Conservation (phyloP, 2,329 filamentous ascomycete genomes). For the Aspergillus hiratsukae region DNA sequence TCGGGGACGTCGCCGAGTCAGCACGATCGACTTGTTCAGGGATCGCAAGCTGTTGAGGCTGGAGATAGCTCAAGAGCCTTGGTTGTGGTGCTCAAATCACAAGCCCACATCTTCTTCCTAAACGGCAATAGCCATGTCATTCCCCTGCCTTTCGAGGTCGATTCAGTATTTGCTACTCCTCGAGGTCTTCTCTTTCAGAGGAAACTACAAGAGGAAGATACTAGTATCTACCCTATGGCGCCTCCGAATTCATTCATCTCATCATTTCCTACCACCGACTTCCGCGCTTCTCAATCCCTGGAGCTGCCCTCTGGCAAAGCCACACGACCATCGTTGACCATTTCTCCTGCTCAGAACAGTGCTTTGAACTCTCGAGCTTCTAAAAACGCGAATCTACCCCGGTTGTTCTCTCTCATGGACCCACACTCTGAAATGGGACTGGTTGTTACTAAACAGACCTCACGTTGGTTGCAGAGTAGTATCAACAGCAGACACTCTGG, state of each 20-base stretch:
- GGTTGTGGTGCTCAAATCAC: slow-evolving; percentile 86
- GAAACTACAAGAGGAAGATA: slow-evolving; percentile 50
- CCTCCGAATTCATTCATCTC: slow-evolving; percentile 82
- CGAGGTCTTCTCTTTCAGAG: slow-evolving; percentile 82
- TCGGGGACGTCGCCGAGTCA: slow-evolving; percentile 22
- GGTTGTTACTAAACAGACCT: slow-evolving; percentile 57
- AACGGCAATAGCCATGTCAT: slow-evolving; percentile 83
- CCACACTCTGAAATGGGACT: slow-evolving; percentile 81
- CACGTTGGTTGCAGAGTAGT: slow-evolving; percentile 27
- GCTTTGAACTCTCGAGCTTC: slow-evolving; percentile 53
- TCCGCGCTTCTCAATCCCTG: slow-evolving; percentile 31
- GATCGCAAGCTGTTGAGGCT: slow-evolving; percentile 14
- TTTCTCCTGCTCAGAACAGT: slow-evolving; percentile 51
- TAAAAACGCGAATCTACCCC: slow-evolving; percentile 51
- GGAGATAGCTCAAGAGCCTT: slow-evolving; percentile 56
- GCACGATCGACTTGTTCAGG: slow-evolving; percentile 21
- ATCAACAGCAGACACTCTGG: slow-evolving; percentile 23
- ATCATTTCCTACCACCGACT: slow-evolving; percentile 51
- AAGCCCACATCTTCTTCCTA: slow-evolving; percentile 90
- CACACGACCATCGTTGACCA: slow-evolving; percentile 45
- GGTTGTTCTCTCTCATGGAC: slow-evolving; percentile 78
- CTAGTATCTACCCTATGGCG: slow-evolving; percentile 43
- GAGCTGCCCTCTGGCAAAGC: slow-evolving; percentile 28
- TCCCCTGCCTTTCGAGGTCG: slow-evolving; percentile 91
- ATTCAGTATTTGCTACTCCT: slow-evolving; percentile 76